phyloP scores from a whole-genome alignment of 805 yeast genomes.

The Yarrowia bubula region DNA sequence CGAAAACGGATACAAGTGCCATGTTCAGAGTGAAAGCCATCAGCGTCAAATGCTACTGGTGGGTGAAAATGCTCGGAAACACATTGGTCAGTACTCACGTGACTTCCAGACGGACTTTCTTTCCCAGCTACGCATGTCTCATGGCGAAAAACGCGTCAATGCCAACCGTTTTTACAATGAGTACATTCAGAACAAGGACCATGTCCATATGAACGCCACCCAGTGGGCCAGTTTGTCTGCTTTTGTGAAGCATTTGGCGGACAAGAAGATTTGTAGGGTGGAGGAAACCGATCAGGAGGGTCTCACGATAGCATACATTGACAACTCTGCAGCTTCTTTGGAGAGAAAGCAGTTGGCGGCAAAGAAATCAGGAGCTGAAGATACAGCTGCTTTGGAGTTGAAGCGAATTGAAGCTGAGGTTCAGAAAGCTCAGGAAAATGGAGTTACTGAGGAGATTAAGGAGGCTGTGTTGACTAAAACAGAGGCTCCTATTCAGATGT shows the following conservation, averaged over 20 bases:
- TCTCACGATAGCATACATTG: conserved; percentile 52
- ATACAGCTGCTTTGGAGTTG: not conserved
- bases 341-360: conserved; percentile 40
- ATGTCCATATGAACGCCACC: conserved; percentile 89
- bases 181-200: conserved; percentile 75
- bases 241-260: conserved; percentile 62
- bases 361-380: not conserved
- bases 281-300: conserved; percentile 43
- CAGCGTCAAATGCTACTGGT: conserved; percentile 53
- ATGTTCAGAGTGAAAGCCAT: conserved; percentile 79
- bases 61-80: conserved; percentile 43
- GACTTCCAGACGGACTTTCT: conserved; percentile 66
- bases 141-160: conserved; percentile 76
- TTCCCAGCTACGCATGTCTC: conserved; percentile 57
- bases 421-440: not conserved
- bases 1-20: conserved; percentile 92
- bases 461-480: conserved; percentile 5
- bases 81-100: conserved; percentile 56
- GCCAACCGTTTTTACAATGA: conserved; percentile 90
- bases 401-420: conserved; percentile 16
- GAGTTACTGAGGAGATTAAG: not conserved
- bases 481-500: conserved; percentile 12
- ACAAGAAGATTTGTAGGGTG: conserved; percentile 56
- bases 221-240: conserved; percentile 68
- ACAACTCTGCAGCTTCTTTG: conserved; percentile 51